Evolutionary conservation across 495 filamentous ascomycete genomes (phyloP), one percentile per base, ranked within the genome.

Genomic region (Tuber borchii): DNA sequence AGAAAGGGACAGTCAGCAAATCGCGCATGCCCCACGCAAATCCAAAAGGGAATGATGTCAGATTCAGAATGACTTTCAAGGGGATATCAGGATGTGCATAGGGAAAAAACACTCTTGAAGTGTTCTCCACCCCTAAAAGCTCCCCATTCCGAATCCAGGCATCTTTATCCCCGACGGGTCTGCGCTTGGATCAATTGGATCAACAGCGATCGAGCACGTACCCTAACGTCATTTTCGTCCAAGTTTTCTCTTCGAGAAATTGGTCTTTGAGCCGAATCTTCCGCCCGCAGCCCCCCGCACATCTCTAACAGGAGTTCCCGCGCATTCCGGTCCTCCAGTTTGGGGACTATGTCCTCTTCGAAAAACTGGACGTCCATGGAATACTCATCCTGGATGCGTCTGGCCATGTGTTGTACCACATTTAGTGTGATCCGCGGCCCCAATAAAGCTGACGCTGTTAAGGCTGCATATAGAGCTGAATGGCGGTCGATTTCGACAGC

Each of bases 261-360:
- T 51, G 86, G 86, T 71, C 89, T 92, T 2, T 86, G 86, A 45
- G 88, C 87, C 26, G 85, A 84, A 84, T 95, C 93, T 71, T 87
- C 86, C 40, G 88, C 86, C 45, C 86, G 86, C 37, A 93, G 83
- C 42, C 87, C 88, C 40, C 90, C 84, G 26, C 77, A 77, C 37
- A 79, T 74, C 20, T 80, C 81, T 2, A 74, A 72, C 45, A 78
- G 78, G 39, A 85, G 75, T 9, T 84, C 82, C 71, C 79, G 79
- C n/a, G 84, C 81, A 22, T 83, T 43, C 71, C 74, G 48, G 74
- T 46, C 71, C 17, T 45, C 45, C 3, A 76, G 40, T 34, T 44
- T 73, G 31, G 74, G 73, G 65, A 83, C 40, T 43, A 82, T 46
- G 37, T 83, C 81, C 48, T 81, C 74, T 31, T 83, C 81, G 31